Base-by-base conservation (phyloP, 768 basidiomycete species). In the Suillus weaverae region DNA sequence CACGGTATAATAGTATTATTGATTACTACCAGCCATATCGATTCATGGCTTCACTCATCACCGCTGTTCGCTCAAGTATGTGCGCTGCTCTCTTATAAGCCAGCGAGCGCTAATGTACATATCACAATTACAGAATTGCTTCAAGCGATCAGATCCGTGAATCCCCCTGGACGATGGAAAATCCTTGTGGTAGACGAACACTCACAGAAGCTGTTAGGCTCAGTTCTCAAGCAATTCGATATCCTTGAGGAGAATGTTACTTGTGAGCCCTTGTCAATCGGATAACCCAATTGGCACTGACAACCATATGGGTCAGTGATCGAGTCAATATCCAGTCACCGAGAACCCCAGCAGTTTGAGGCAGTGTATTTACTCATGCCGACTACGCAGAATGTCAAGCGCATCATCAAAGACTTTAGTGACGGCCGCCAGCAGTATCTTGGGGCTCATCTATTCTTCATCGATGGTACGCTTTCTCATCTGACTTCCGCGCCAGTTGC, bases 211-310 rank as follows among this genome's bases (percentile, higher is more conserved):
- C 79, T 99, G 62, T 77, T 99, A 54, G 85, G 89, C 66, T 86
- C 91, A 10, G 94, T 96, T 4, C 83, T 98, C 70, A 95, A 94
- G 78, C 90, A 94, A 74, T 95, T 92, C 70, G 97, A 99, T 75
- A 92, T 99, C 63, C 78, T 99, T 63, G 90, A 95, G 76, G 94
- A 97, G 83, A 96, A 96, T 81, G 94, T 99, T 50, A 97, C 95
- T 54, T 85, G 97, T 97, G 80, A 74, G 94, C 83, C 46, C 26
- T 39, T 36, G 59, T 60, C 64, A 20, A 11, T 59, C 13, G 61
- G 38, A 41, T 38, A 39, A 14, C 35, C 20, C 38, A 18, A 36
- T 50, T 60, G 44, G 46, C 57, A 35, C 64, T 74, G 56, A 73
- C 43, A 41, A 18, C 38, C 35, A 44, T 43, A 60, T 26, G 36